Evolutionary conservation across 768 basidiomycete species (phyloP).

Genomic region (Lentinula guzmanii): DNA sequence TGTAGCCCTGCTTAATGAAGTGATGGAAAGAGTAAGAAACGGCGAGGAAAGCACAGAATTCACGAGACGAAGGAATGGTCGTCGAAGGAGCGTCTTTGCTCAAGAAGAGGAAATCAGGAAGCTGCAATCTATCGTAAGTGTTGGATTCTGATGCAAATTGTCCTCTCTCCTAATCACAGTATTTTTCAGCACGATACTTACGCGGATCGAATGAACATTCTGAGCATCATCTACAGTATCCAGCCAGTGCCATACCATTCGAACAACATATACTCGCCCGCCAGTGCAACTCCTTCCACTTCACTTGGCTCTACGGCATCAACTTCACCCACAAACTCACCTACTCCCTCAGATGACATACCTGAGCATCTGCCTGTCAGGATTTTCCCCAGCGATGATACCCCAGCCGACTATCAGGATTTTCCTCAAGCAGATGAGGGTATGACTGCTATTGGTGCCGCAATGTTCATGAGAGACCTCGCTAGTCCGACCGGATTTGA

Average conservation of each 20-base stretch:
- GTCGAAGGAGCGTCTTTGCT: conserved; percentile 77
- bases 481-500: conserved; percentile 22
- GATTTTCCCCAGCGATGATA: conserved; percentile 24
- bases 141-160: conserved; percentile 12
- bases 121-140: conserved; percentile 79
- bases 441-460: conserved; percentile 39
- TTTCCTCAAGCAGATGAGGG: conserved; percentile 19
- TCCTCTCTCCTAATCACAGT: conserved; percentile 4
- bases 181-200: conserved; percentile 82
- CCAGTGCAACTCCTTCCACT: conserved; percentile 26
- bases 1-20: conserved; percentile 81
- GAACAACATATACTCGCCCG: conserved; percentile 21
- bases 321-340: conserved; percentile 39
- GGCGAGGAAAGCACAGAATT: conserved; percentile 77
- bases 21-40: conserved; percentile 86
- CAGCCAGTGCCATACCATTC: conserved; percentile 60
- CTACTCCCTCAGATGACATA: conserved; percentile 46
- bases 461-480: conserved; percentile 38
- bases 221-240: conserved; percentile 85
- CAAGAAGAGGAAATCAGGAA: conserved; percentile 87
- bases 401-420: conserved; percentile 27
- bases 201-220: conserved; percentile 89
- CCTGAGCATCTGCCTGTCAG: conserved; percentile 26
- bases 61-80: conserved; percentile 44
- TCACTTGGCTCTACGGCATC: conserved; percentile 46